Conservation (phyloP, 2,329 filamentous ascomycete genomes). For the Pseudohalonectria lignicola region DNA sequence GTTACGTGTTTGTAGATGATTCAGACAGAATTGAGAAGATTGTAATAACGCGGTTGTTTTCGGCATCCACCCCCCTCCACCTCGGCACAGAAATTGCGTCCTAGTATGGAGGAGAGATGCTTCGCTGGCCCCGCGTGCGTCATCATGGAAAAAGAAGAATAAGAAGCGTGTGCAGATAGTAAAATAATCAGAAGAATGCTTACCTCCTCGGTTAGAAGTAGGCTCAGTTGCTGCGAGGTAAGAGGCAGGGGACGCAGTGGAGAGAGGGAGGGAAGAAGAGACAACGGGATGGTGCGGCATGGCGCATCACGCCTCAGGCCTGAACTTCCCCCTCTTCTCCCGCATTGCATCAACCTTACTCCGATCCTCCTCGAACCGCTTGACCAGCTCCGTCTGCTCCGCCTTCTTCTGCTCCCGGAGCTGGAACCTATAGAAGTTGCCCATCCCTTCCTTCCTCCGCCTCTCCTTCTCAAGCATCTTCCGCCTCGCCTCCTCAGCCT, state of each 20-base stretch:
- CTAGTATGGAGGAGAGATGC: conserved; percentile 13
- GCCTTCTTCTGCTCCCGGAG: conserved; percentile 61
- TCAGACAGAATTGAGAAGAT: conserved; percentile 24
- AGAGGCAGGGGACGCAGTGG: too few species aligned
- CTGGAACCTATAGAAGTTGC: conserved; percentile 80
- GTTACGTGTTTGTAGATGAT: too few species aligned
- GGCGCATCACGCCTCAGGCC: conserved; percentile 29
- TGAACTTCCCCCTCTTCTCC: conserved; percentile 52
- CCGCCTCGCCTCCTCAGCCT: conserved; percentile 48
- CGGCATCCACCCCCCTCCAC: conserved; percentile 24
- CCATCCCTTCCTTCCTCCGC: conserved; percentile 49
- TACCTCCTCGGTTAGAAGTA: too few species aligned
- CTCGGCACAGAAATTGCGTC: too few species aligned
- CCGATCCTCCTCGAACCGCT: conserved; percentile 66
- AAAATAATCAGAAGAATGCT: too few species aligned
- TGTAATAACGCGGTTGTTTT: conserved; percentile 34
- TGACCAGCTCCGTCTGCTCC: conserved; percentile 56
- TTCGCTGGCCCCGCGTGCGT: conserved; percentile 27
- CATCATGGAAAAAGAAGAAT: conserved; percentile 15
- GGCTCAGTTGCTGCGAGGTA: too few species aligned
- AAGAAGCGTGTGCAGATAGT: too few species aligned
- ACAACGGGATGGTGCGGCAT: background rate
- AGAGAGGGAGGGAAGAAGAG: too few species aligned
- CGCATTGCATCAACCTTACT: conserved; percentile 61
- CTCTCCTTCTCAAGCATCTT: conserved; percentile 50